Evolutionary conservation across 2,329 filamentous ascomycete species (phyloP).

Genomic region (Leptosphaerulina australis): DNA sequence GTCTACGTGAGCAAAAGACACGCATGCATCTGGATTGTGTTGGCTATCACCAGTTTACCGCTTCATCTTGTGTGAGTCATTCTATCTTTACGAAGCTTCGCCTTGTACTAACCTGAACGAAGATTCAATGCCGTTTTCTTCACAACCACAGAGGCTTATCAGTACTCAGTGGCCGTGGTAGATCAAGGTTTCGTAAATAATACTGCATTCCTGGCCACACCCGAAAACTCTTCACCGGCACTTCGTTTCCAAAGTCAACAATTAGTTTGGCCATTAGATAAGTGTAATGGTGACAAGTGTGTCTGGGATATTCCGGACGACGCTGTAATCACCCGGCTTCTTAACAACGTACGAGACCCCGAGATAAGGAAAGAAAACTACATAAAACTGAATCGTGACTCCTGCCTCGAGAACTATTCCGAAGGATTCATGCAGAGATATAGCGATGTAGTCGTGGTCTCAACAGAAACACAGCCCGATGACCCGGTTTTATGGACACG

Average conservation of each 20-base stretch:
- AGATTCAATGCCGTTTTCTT: slow-evolving; percentile 29
- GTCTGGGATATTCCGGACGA: slow-evolving; percentile 17
- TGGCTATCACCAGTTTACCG: slow-evolving; percentile 23
- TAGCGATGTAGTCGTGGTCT: slow-evolving; percentile 20
- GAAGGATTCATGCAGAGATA: slow-evolving; percentile 19
- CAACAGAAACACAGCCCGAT: slow-evolving; percentile 2
- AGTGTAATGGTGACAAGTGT: slow-evolving; percentile 7
- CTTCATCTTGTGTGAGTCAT: slow-evolving; percentile 25
- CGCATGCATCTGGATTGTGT: slow-evolving; percentile 15
- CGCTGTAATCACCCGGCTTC: slow-evolving; percentile 8
- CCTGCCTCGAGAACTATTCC: slow-evolving; percentile 19
- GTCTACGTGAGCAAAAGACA: slow-evolving; percentile 19
- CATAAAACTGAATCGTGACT: background rate
- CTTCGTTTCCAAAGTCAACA: slow-evolving; percentile 12
- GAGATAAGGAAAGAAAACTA: background rate
- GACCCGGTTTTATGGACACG: slow-evolving; percentile 22
- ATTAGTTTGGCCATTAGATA: background rate
- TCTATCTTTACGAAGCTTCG: background rate
- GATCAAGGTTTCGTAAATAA: slow-evolving; percentile 11
- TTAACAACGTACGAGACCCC: slow-evolving; percentile 15
- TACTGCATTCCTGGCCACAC: slow-evolving; percentile 13
- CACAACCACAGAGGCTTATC: slow-evolving; percentile 22
- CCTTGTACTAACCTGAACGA: background rate
- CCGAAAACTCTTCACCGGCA: slow-evolving; percentile 18
- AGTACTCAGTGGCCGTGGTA: slow-evolving; percentile 26